phyloP scores from a whole-genome alignment of 441 rosid species.

The Populus hybrid region DNA sequence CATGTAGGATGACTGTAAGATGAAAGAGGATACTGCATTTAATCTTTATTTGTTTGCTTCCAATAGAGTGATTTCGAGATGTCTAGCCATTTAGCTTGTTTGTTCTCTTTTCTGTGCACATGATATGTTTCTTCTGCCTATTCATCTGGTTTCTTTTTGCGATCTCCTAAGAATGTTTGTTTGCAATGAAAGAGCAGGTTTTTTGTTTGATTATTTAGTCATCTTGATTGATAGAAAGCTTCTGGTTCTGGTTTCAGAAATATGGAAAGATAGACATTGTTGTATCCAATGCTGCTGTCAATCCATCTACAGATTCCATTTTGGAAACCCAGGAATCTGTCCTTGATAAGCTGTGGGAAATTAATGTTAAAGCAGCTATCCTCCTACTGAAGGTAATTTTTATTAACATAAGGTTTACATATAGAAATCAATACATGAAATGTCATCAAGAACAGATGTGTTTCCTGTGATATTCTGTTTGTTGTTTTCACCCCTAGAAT shows the following conservation, averaged over 20 bases:
- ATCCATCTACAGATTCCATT: slow-evolving; percentile 51
- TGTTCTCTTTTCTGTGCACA: background rate
- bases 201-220: background rate
- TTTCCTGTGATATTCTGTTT: background rate
- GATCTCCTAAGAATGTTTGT: background rate
- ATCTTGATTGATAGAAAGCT: background rate
- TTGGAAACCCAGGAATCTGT: slow-evolving; percentile 45
- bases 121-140: background rate
- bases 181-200: background rate
- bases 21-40: background rate
- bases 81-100: background rate
- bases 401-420: background rate
- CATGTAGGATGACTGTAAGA: background rate
- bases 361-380: slow-evolving; percentile 65
- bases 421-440: background rate
- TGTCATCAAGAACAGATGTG: background rate
- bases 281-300: slow-evolving; percentile 64
- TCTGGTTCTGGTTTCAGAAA: slow-evolving; percentile 44
- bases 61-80: background rate
- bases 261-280: slow-evolving; percentile 62
- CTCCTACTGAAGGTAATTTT: slow-evolving; percentile 46
- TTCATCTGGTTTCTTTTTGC: background rate
- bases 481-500: background rate
- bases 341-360: slow-evolving; percentile 73
- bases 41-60: background rate